These are phyloP conservation scores for Colletotrichum magnum DNA, from an alignment of 2,329 filamentous ascomycete species.

Conservation along the genomic window DNA sequence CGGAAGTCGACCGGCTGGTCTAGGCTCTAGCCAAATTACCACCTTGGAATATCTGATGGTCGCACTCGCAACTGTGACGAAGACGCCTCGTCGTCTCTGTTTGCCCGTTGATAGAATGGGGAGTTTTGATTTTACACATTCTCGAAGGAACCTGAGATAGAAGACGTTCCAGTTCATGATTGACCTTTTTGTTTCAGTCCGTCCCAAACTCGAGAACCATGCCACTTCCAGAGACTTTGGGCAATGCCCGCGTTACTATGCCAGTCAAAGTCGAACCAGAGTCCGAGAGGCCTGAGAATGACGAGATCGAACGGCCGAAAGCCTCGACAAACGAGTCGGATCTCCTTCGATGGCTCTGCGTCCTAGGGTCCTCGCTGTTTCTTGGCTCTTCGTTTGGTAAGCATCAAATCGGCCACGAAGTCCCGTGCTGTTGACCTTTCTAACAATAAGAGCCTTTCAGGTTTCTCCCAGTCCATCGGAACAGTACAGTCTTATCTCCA, in stretches of 20 bases:
- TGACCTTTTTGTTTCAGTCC: too few species aligned
- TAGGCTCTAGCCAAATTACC: too few species aligned
- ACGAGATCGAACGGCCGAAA: background rate
- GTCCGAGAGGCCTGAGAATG: background rate
- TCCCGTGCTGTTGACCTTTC: background rate
- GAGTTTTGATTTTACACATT: too few species aligned
- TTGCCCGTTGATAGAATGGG: too few species aligned
- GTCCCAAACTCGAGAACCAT: too few species aligned
- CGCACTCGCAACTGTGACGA: too few species aligned
- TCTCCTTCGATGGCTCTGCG: conserved; percentile 4
- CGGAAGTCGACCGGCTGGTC: too few species aligned
- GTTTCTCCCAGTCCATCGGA: conserved; percentile 62
- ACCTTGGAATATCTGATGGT: too few species aligned
- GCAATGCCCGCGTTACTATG: background rate
- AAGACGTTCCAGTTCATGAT: too few species aligned
- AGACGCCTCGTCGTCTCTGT: too few species aligned
- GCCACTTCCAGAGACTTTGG: background rate
- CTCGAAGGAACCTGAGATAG: too few species aligned
- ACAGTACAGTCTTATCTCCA: conserved; percentile 62
- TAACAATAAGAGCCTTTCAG: conserved; percentile 40
- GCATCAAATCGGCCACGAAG: too few species aligned
- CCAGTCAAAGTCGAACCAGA: background rate
- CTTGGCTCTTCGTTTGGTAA: conserved; percentile 20
- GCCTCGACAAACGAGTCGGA: background rate
- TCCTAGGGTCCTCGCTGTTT: background rate